phyloP scores from a whole-genome alignment of 768 basidiomycete genomes.

The Podaxis rugospora region DNA sequence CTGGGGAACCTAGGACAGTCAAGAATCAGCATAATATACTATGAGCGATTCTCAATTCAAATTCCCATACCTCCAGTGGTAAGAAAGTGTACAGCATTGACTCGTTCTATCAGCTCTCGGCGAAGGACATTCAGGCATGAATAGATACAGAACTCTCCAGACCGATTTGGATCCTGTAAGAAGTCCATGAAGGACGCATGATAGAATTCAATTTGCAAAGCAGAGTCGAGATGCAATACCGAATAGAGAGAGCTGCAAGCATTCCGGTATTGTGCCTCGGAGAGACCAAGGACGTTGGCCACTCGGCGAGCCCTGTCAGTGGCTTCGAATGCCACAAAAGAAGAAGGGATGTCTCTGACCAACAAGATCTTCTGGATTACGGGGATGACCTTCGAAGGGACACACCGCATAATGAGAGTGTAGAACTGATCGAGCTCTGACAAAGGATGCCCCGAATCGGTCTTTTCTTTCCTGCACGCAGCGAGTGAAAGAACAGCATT shows the following conservation, averaged over 20 bases:
- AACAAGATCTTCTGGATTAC: neutral
- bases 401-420: neutral
- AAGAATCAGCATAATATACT: neutral
- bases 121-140: neutral
- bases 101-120: neutral
- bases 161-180: neutral
- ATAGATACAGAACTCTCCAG: neutral
- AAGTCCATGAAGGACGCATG: conserved; percentile 5
- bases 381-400: neutral
- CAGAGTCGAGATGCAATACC: neutral
- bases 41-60: neutral
- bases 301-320: neutral
- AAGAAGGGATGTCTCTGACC: neutral
- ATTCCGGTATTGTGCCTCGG: neutral
- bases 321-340: neutral
- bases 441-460: neutral
- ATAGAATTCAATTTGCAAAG: neutral
- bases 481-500: neutral
- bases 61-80: neutral
- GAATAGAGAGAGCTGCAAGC: neutral
- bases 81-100: neutral
- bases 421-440: neutral
- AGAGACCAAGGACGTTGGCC: neutral
- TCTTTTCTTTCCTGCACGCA: neutral
- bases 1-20: neutral